Evolutionary conservation across 495 filamentous ascomycete species (phyloP), one percentile per base, ranked within the genome.

Genomic region (Penicillium alfredii): DNA sequence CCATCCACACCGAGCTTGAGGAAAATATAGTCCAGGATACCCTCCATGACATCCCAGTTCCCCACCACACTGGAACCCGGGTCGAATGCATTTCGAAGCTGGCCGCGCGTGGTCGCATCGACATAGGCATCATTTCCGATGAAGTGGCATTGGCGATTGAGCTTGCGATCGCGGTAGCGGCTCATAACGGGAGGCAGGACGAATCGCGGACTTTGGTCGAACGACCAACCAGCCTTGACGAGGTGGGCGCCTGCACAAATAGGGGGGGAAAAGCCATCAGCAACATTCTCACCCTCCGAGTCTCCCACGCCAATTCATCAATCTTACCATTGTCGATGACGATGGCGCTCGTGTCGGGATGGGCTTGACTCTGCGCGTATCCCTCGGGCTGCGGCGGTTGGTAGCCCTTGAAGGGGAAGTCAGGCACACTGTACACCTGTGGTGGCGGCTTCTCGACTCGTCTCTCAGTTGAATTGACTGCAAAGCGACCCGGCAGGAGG

Each of bases 1-100:
- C 81, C 84, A 38, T 94, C 85, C 35, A 96, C 71, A 8, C 92
- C 93, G 23, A 98, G 64, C 63, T 94, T 95, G 30, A 94, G 64
- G 58, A 98, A 97, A 17, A 88, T 68, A 51, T 94, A 92, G 57
- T 98, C 92, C 35, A 98, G 58, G 15, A 95, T 69, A 21, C 86
- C 86, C 56, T 98, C 92, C 78, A 94, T 84, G 10, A 86, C 88
- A 56, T 98, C 92, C 85, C 93, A 98, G 58, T 96, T 98, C 52
- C 84, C 86, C 28, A 97, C 80, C 18, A 98, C 82, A 38, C 88
- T 90, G 27, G 77, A 86, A 13, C 86, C 88, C 4, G 84, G 77
- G 51, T 98, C 93, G 50, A 97, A 98, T 0, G 86, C 82, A 61
- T 87, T 84, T 45, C 86, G 80, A 21, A 93, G 78, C 55, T 97